Evolutionary conservation across 2,329 filamentous ascomycete genomes (phyloP), one percentile per base, ranked within the genome.

Genomic region (Zasmidium citrigriseum): DNA sequence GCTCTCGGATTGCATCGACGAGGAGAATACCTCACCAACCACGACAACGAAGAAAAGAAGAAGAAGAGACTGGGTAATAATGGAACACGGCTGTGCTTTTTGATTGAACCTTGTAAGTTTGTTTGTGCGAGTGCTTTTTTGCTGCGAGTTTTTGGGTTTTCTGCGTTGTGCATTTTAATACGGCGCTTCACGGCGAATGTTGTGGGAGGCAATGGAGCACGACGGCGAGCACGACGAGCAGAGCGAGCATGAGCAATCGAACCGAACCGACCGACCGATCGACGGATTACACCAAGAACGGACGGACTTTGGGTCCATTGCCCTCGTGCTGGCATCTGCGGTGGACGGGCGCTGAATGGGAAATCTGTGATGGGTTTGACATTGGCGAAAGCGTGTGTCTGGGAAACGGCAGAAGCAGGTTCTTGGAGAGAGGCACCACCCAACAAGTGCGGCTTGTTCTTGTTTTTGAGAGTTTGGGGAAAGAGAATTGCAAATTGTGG

Each of bases 401-500:
- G 50, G 50, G 50, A 44, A 44, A 44, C 34, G 50, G 50, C 50
- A 52, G 50, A 52, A 34, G 50, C 50, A 52, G 50, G 45, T 45
- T 52, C 20, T 52, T 52, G 50, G 50, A 52, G 27, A 52, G 10
- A 29, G 10, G 16, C 22, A 25, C 47, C 21, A n/a, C n/a, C n/a
- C n/a, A n/a, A n/a, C n/a, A n/a, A n/a, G n/a, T n/a, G n/a, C n/a
- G n/a, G n/a, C n/a, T n/a, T n/a, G n/a, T n/a, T n/a, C n/a, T n/a
- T 41, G 7, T 4, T 41, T 41, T 9, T n/a, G 5, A 4, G 7
- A 41, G n/a, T 50, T 18, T 23, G 16, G 23, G 20, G 45, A 25
- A 47, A 47, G 22, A 47, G 45, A 47, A 47, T 47, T 47, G 20
- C 45, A 47, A 22, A 21, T 47, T 12, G 20, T 4, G 18, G 12